These are phyloP conservation scores for Spathaspora sp. DNA, from an alignment of 805 yeast genomes.

Conservation along the genomic window DNA sequence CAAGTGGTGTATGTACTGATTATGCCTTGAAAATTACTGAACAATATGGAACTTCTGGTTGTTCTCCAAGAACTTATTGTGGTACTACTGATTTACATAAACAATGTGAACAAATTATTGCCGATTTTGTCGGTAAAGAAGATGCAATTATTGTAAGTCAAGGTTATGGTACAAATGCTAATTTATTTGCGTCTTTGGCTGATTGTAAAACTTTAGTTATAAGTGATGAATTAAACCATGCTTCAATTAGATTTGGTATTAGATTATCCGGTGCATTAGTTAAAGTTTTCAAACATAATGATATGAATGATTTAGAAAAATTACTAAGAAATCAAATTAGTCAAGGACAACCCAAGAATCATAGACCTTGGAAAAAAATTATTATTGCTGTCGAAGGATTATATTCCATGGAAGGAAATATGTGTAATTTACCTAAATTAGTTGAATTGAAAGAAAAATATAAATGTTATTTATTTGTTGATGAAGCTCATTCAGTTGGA, in stretches of 20 bases:
- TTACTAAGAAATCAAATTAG: slow-evolving; percentile 79
- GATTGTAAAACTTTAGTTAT: slow-evolving; percentile 88
- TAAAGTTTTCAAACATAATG: slow-evolving; percentile 88
- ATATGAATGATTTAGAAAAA: slow-evolving; percentile 75
- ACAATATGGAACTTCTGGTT: slow-evolving; percentile 72
- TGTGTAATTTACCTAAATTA: slow-evolving; percentile 74
- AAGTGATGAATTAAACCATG: slow-evolving; percentile 92
- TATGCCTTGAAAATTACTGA: slow-evolving; percentile 59
- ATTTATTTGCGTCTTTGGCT: slow-evolving; percentile 75
- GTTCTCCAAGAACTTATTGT: slow-evolving; percentile 69
- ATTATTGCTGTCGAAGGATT: slow-evolving; percentile 87
- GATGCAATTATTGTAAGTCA: slow-evolving; percentile 82
- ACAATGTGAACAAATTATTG: slow-evolving; percentile 71
- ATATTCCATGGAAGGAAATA: slow-evolving; percentile 89
- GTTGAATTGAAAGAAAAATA: slow-evolving; percentile 76
- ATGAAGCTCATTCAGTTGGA: slow-evolving; percentile 98
- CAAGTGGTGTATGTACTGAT: slow-evolving; percentile 87
- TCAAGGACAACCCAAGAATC: slow-evolving; percentile 92
- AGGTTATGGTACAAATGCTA: slow-evolving; percentile 96
- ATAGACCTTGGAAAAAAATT: slow-evolving; percentile 93
- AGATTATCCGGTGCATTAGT: slow-evolving; percentile 91
- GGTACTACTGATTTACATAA: slow-evolving; percentile 78
- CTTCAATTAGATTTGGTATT: slow-evolving; percentile 93
- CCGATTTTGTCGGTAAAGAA: slow-evolving; percentile 87
- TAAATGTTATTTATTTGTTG: slow-evolving; percentile 86